Conservation (phyloP, 2,329 filamentous ascomycete species). For the Colletotrichum abscissum region DNA sequence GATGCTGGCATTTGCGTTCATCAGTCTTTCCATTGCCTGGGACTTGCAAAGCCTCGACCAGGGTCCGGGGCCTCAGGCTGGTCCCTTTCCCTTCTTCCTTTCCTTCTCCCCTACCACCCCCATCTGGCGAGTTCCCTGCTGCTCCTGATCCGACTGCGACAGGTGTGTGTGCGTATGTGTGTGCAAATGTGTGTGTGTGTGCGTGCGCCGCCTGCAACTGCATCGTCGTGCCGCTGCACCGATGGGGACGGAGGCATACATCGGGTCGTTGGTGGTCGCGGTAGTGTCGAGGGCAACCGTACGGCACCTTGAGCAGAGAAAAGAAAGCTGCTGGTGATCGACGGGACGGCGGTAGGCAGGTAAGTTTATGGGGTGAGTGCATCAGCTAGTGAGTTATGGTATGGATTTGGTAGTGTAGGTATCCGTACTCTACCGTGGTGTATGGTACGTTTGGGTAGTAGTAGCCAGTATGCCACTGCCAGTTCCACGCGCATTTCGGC, state of each 20-base stretch:
- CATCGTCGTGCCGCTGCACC: not conserved
- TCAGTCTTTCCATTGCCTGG: conserved; percentile 13
- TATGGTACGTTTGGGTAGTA: not conserved
- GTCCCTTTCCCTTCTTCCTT: conserved; percentile 1
- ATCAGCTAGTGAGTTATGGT: not conserved
- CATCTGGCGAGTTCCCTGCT: conserved; percentile 4
- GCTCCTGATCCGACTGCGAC: conserved; percentile 19
- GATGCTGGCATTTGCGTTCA: conserved; percentile 26
- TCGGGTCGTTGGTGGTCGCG: not conserved
- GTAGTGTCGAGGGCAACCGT: not conserved
- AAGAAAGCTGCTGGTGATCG: not conserved
- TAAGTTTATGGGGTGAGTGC: not conserved
- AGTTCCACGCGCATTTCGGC: not conserved
- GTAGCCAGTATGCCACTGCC: conserved; percentile 3
- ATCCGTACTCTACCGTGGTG: not conserved
- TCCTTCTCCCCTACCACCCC: not conserved
- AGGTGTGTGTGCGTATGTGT: not conserved
- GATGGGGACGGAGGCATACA: not conserved
- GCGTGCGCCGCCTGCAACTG: conserved; percentile 5
- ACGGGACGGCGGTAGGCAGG: not conserved
- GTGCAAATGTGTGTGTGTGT: not conserved
- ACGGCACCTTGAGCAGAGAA: not conserved
- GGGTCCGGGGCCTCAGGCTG: conserved; percentile 26
- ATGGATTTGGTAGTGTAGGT: not conserved
- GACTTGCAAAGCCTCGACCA: conserved; percentile 17